Conservation (phyloP, 2,329 filamentous ascomycete genomes). For the Trichoderma guizhouense region DNA sequence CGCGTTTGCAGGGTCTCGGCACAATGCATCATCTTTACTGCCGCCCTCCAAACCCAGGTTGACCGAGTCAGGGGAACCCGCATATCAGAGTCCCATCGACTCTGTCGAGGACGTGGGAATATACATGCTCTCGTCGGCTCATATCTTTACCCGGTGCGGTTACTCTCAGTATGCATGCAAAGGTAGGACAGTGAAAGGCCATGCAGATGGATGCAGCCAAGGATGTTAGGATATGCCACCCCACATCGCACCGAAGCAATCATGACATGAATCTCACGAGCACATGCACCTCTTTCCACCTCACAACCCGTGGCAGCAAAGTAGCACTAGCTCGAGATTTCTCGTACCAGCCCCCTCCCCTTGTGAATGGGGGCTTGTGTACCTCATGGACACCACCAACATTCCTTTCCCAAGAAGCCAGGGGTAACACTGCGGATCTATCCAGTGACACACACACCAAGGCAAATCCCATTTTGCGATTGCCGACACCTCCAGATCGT, state of each 20-base stretch:
- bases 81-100: not conserved
- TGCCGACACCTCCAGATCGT: constrained; percentile 15
- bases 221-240: constrained; percentile 11
- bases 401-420: constrained; percentile 2
- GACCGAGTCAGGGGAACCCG: not conserved
- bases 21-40: not conserved
- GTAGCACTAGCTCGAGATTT: constrained; percentile 12
- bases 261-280: constrained; percentile 1
- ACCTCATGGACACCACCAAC: constrained; percentile 1
- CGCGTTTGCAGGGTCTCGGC: not conserved
- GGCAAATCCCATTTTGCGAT: constrained; percentile 9
- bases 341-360: not conserved
- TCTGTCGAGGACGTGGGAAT: not conserved
- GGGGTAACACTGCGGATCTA: constrained; percentile 19
- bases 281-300: not conserved
- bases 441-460: constrained; percentile 10
- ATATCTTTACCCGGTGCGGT: not conserved
- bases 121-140: not conserved
- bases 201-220: constrained; percentile 13
- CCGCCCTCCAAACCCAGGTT: not conserved
- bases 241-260: constrained; percentile 10
- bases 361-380: constrained; percentile 5
- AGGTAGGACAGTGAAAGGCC: not conserved
- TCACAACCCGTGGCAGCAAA: constrained; percentile 6
- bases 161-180: not conserved